These are phyloP conservation scores for Solanum pennellii DNA, from an alignment of 257 asterid species.

Conservation along the genomic window DNA sequence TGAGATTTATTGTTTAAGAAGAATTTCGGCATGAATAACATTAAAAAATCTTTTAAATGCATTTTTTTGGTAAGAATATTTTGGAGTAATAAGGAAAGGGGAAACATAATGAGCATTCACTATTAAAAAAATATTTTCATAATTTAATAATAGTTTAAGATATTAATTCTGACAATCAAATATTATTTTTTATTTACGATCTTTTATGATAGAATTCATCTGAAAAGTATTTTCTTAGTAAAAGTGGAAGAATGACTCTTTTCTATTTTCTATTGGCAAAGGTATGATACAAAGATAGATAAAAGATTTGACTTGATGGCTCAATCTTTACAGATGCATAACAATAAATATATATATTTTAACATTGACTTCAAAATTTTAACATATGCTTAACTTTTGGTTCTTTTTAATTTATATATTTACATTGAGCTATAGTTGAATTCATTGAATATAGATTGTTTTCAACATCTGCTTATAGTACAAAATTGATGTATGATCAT, in stretches of 20 bases:
- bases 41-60: too few relatives aligned
- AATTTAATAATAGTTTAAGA: too few relatives aligned
- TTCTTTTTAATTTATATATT: neutral
- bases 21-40: too few relatives aligned
- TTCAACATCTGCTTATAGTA: neutral
- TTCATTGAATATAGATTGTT: neutral
- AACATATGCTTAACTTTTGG: neutral
- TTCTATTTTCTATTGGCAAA: neutral
- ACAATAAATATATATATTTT: neutral
- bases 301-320: neutral
- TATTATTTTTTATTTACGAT: neutral
- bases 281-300: neutral
- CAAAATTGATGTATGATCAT: neutral
- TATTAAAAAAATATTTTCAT: too few relatives aligned
- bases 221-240: neutral
- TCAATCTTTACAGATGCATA: neutral
- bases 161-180: neutral
- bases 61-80: too few relatives aligned
- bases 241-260: neutral
- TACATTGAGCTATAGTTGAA: neutral
- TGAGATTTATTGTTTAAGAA: too few relatives aligned
- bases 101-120: too few relatives aligned
- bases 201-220: neutral
- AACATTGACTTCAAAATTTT: neutral
- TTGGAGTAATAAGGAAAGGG: too few relatives aligned